These are phyloP conservation scores for Vigna unguiculata DNA, from an alignment of 306 rosid genomes.

Conservation along the genomic window DNA sequence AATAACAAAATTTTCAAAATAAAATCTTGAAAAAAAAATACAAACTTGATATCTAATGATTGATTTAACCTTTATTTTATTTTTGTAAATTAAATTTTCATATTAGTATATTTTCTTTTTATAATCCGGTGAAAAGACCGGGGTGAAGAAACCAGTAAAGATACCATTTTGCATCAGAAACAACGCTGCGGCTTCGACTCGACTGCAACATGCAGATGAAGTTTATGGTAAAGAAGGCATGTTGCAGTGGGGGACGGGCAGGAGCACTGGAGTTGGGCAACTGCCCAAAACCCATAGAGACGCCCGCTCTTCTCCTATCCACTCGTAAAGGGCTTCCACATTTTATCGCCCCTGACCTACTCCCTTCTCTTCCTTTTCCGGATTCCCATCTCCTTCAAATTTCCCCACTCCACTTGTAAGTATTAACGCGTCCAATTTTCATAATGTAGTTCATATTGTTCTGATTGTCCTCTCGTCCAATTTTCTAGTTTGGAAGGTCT, in stretches of 20 bases:
- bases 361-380: conserved; percentile 90
- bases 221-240: conserved; percentile 68
- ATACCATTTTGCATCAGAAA: no score
- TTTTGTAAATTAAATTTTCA: no score
- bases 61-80: no score
- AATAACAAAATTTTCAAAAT: no score
- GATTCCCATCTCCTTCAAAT: conserved; percentile 83
- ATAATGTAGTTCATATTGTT: background rate
- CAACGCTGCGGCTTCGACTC: no score
- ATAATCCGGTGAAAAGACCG: no score
- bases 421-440: conserved; percentile 48
- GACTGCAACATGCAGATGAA: conserved; percentile 54
- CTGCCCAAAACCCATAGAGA: conserved; percentile 63
- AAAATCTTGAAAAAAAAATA: no score
- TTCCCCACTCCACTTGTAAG: conserved; percentile 88
- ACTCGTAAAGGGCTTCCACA: conserved; percentile 88
- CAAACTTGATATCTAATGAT: no score
- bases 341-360: conserved; percentile 82
- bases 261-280: conserved; percentile 68
- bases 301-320: conserved; percentile 82
- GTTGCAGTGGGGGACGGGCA: conserved; percentile 73
- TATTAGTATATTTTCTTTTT: no score
- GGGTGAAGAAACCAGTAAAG: no score
- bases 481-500: conserved; percentile 79
- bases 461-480: background rate